Evolutionary conservation across 495 filamentous ascomycete genomes (phyloP).

Genomic region (Zalerion maritima): DNA sequence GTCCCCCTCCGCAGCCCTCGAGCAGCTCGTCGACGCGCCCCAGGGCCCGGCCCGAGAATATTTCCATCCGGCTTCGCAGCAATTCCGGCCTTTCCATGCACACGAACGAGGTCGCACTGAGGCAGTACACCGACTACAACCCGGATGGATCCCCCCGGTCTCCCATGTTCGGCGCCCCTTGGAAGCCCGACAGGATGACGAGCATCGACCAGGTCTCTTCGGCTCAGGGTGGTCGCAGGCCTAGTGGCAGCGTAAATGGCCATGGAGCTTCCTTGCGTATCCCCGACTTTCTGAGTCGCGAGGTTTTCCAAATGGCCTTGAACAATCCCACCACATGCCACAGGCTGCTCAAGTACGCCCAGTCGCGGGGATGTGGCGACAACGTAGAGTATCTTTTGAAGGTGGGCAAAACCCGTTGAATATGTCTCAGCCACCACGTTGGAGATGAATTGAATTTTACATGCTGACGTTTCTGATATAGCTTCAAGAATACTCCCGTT

Average conservation of each 20-base stretch:
- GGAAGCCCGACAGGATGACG: too few species aligned
- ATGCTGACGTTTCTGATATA: conserved; percentile 2
- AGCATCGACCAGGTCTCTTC: conserved; percentile 8
- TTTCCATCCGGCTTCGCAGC: conserved; percentile 19
- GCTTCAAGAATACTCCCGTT: conserved; percentile 19
- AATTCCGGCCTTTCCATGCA: conserved; percentile 25
- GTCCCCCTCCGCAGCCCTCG: conserved; percentile 11
- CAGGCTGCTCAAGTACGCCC: conserved; percentile 28
- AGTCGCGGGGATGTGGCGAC: conserved; percentile 23
- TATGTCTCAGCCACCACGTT: too few species aligned
- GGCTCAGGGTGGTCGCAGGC: too few species aligned
- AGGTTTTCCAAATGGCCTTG: conserved; percentile 32
- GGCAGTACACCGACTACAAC: conserved; percentile 20
- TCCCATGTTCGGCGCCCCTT: conserved; percentile 1
- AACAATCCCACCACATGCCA: conserved; percentile 28
- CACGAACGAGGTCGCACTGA: conserved; percentile 17
- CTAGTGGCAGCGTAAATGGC: conserved; percentile 1
- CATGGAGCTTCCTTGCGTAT: conserved; percentile 1
- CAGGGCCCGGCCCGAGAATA: conserved; percentile 5
- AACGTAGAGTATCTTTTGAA: conserved; percentile 36
- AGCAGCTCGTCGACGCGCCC: too few species aligned
- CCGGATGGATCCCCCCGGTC: conserved; percentile 10
- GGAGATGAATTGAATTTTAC: not conserved
- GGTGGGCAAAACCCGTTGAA: conserved; percentile 22
- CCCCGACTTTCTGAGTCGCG: conserved; percentile 28